Evolutionary conservation across 78 protist species (phyloP), one percentile per base, ranked within the genome.

Genomic region (Polysphondylium violaceum): DNA sequence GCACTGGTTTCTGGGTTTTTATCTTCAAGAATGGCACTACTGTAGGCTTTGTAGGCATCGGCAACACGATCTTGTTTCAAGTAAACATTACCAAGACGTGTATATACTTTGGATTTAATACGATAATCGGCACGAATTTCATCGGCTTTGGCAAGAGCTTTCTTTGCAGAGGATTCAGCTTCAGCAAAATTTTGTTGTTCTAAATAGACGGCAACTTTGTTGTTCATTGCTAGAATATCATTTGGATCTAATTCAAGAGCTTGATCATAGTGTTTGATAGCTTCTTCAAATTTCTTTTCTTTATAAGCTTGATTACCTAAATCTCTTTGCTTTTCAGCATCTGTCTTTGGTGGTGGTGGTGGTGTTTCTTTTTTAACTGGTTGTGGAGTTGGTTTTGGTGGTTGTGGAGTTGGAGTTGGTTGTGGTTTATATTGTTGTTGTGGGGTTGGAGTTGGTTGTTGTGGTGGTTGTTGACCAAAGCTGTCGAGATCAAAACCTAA

Each of bases 221-320:
- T 97, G 83, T 55, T 86, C 69, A 87, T 16, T 64, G 87, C 94
- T 21, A 87, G 51, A 44, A 87, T 6, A 64, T 97, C 94, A 21
- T 31, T 69, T 40, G 94, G 85, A 60, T 74, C 76, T 29, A 72
- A 36, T 51, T 74, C 97, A 21, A 56, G 14, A 0, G 98, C 97
- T 40, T 53, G n/a, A n/a, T 65, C 74, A 64, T 95, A 96, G 33
- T 78, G 88, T 16, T 1, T 58, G 36, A 96, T 40, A 11, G 98
- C 98, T 23, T 36, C 90, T 12, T 88, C 96, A 35, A 96, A 95
- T 4, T 92, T 7, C 64, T 83, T 78, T n/a, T 65, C 50, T 76
- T 91, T 93, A 94, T 95, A 96, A n/a, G 59, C 67, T 43, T 59
- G 86, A 36, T 96, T 96, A 16, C 97, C 98, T 35, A 71, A 27